phyloP scores from a whole-genome alignment of 179 eudicot species.

The Gypsophila paniculata region DNA sequence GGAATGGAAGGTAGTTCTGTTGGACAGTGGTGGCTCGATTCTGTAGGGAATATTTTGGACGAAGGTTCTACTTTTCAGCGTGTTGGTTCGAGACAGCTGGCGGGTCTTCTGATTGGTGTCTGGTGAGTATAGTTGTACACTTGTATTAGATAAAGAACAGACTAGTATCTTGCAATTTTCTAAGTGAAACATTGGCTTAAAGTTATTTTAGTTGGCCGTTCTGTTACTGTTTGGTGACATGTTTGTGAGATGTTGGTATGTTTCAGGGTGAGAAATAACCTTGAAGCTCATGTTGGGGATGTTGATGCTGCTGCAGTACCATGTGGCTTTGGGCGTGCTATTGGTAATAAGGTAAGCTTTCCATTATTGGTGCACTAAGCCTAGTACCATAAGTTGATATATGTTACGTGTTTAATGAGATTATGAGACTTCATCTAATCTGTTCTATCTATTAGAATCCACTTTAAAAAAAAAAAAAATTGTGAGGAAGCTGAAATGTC shows the following conservation, averaged over 20 bases:
- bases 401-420: conserved; percentile 9
- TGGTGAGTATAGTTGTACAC: conserved; percentile 59
- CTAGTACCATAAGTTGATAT: background rate
- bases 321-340: conserved; percentile 95
- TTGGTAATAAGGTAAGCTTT: conserved; percentile 81
- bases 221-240: background rate
- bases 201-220: background rate
- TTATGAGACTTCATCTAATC: background rate
- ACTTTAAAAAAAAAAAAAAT: conserved; percentile 6
- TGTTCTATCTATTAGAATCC: background rate
- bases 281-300: conserved; percentile 74
- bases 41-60: conserved; percentile 71
- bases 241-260: conserved; percentile 11
- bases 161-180: background rate
- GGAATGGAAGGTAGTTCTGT: conserved; percentile 95
- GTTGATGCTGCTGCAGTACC: conserved; percentile 98
- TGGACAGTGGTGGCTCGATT: conserved; percentile 97
- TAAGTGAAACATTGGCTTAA: no score
- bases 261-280: conserved; percentile 72
- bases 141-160: background rate
- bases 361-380: conserved; percentile 12
- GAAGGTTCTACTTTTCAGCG: conserved; percentile 85
- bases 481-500: background rate
- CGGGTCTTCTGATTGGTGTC: conserved; percentile 81
- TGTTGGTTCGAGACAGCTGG: conserved; percentile 93